phyloP scores from a whole-genome alignment of 345 rosid genomes.

The Heritiera fomes region DNA sequence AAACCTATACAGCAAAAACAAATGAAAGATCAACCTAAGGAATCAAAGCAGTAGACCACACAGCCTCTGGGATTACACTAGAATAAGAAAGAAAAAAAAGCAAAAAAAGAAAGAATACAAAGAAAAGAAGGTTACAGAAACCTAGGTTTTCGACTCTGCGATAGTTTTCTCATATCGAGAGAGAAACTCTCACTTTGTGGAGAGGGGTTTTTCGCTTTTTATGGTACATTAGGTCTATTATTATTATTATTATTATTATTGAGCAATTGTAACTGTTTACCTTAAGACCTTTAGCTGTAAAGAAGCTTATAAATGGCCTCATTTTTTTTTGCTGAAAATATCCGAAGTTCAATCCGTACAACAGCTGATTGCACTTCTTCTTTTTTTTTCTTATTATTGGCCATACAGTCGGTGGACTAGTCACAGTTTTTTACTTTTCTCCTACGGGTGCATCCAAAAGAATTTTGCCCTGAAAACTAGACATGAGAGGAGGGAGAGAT shows the following conservation, averaged over 20 bases:
- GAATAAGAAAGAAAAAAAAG: no score
- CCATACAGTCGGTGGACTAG: neutral
- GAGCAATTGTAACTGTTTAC: slow-evolving; percentile 9
- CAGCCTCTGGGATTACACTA: no score
- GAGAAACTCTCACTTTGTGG: no score
- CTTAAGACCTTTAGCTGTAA: slow-evolving; percentile 14
- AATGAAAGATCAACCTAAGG: no score
- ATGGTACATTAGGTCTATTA: neutral
- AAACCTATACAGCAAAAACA: no score
- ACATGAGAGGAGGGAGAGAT: neutral
- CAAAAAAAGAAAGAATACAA: no score
- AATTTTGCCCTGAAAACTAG: neutral
- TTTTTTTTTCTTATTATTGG: neutral
- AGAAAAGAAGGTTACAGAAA: no score
- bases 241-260: neutral
- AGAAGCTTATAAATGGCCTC: neutral
- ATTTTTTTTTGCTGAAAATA: neutral
- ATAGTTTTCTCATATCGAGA: no score
- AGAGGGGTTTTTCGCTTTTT: no score
- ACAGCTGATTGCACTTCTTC: slow-evolving; percentile 5
- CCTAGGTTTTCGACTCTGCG: no score
- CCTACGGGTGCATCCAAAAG: neutral
- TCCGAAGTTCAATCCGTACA: neutral
- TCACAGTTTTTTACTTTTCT: neutral
- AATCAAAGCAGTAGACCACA: no score